Conservation (phyloP, 1,139 yeast genomes). For the Petasospora rhodanensis region DNA sequence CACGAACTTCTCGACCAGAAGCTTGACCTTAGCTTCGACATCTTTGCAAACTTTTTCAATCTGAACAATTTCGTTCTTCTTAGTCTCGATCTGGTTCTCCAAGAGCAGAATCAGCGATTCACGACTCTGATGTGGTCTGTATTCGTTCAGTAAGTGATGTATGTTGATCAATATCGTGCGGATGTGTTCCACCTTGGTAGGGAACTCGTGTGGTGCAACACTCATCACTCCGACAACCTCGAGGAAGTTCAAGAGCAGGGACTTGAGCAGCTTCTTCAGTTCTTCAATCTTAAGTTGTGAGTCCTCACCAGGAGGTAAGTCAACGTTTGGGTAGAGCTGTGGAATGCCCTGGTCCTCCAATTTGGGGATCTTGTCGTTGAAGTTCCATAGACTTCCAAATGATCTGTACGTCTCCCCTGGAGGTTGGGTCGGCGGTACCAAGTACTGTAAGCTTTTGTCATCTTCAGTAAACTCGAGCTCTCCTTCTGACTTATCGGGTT, state of each 20-base stretch:
- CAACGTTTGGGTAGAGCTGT: conserved; percentile 48
- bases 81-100: conserved; percentile 56
- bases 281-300: conserved; percentile 57
- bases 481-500: conserved; percentile 6
- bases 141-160: conserved; percentile 78
- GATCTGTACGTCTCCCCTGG: conserved; percentile 60
- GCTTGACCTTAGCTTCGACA: conserved; percentile 38
- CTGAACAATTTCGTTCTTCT: conserved; percentile 46
- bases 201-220: conserved; percentile 62
- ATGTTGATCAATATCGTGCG: conserved; percentile 74
- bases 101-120: conserved; percentile 72
- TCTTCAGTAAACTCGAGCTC: conserved; percentile 20
- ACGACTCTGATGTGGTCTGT: conserved; percentile 84
- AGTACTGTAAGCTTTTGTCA: conserved; percentile 38
- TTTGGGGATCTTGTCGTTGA: conserved; percentile 64
- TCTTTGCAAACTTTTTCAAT: conserved; percentile 44
- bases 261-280: conserved; percentile 63
- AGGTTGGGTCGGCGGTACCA: conserved; percentile 67
- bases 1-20: conserved; percentile 23
- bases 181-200: conserved; percentile 63
- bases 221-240: conserved; percentile 74
- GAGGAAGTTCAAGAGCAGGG: conserved; percentile 64
- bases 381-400: conserved; percentile 77
- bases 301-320: conserved; percentile 17
- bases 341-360: conserved; percentile 63